Percentiles rank a stretch among this genome's conserved stretches.
phyloP scores from a whole-genome alignment of 2,329 filamentous ascomycete genomes.

The Neonectria sp. region DNA sequence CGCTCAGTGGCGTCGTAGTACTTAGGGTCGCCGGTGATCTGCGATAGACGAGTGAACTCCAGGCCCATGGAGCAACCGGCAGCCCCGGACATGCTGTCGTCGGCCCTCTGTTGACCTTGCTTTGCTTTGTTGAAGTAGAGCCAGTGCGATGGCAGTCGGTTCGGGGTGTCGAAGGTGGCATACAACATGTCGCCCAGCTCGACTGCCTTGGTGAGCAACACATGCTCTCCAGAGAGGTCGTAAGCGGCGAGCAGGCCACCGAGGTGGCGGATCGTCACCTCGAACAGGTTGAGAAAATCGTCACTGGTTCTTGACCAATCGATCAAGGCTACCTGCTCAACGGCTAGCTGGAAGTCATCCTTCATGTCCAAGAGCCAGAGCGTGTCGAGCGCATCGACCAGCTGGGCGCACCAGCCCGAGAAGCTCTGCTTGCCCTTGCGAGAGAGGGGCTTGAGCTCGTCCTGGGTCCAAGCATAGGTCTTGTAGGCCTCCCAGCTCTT shows the following conservation, averaged over 20 bases:
- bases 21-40: conserved; percentile 79
- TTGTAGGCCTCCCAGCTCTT: conserved; percentile 69
- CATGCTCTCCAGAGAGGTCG: conserved; percentile 63
- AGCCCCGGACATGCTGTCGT: conserved; percentile 58
- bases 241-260: conserved; percentile 68
- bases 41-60: conserved; percentile 82
- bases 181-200: conserved; percentile 70
- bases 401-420: conserved; percentile 70
- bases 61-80: conserved; percentile 77
- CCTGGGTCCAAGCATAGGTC: conserved; percentile 68
- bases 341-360: conserved; percentile 68
- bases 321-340: conserved; percentile 64
- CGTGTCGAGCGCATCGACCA: conserved; percentile 73
- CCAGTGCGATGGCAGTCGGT: conserved; percentile 64
- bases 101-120: conserved; percentile 54
- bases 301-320: conserved; percentile 67
- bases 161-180: conserved; percentile 68
- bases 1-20: conserved; percentile 84
- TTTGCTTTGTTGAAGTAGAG: conserved; percentile 61
- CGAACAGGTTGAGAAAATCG: conserved; percentile 70
- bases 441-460: conserved; percentile 68
- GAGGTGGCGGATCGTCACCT: conserved; percentile 72
- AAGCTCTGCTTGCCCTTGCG: conserved; percentile 63
- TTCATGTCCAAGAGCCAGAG: conserved; percentile 73
- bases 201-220: conserved; percentile 65